A percentile compares a stretch with the other conserved stretches of the same genome.
Evolutionary conservation across 1,284 basidiomycete species (phyloP).

Genomic region (Ustilago sp.): DNA sequence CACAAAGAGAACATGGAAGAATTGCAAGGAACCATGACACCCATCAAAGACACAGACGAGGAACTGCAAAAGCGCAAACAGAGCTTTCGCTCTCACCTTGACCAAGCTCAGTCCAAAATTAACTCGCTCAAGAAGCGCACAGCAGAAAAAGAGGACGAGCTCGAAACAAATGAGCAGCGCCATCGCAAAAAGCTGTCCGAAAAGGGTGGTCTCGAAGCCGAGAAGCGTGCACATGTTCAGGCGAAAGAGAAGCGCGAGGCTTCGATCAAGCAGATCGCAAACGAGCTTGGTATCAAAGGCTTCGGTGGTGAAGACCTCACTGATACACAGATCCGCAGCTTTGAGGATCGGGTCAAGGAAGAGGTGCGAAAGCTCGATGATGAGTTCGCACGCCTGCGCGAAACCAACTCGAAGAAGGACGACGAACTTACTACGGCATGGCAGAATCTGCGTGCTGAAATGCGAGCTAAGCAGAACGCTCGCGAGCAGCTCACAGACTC

Average conservation of each 20-base stretch:
- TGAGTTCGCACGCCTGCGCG: slow-evolving; percentile 33
- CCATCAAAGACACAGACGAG: slow-evolving; percentile 81
- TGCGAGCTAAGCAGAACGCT: slow-evolving; percentile 50
- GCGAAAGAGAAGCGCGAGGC: slow-evolving; percentile 81
- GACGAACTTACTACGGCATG: slow-evolving; percentile 44
- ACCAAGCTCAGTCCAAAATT: slow-evolving; percentile 74
- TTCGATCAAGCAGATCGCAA: slow-evolving; percentile 78
- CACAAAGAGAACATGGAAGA: slow-evolving; percentile 77
- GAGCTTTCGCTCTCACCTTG: slow-evolving; percentile 80
- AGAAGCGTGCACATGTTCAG: slow-evolving; percentile 73
- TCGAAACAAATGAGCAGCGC: slow-evolving; percentile 36
- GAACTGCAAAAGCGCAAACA: slow-evolving; percentile 78
- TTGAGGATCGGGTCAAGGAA: slow-evolving; percentile 71
- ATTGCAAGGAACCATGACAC: slow-evolving; percentile 74
- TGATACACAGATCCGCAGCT: slow-evolving; percentile 78
- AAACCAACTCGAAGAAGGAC: slow-evolving; percentile 36
- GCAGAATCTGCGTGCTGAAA: slow-evolving; percentile 52
- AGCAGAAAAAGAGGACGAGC: slow-evolving; percentile 75
- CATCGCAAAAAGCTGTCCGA: slow-evolving; percentile 54
- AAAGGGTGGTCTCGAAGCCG: slow-evolving; percentile 66
- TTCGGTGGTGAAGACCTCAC: slow-evolving; percentile 78
- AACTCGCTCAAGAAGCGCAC: slow-evolving; percentile 73
- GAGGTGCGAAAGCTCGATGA: slow-evolving; percentile 46
- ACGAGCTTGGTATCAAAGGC: slow-evolving; percentile 79
- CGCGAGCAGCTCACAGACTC: slow-evolving; percentile 49